Base-by-base conservation (phyloP, 148 eudicot species). In the Polygonum aviculare region DNA sequence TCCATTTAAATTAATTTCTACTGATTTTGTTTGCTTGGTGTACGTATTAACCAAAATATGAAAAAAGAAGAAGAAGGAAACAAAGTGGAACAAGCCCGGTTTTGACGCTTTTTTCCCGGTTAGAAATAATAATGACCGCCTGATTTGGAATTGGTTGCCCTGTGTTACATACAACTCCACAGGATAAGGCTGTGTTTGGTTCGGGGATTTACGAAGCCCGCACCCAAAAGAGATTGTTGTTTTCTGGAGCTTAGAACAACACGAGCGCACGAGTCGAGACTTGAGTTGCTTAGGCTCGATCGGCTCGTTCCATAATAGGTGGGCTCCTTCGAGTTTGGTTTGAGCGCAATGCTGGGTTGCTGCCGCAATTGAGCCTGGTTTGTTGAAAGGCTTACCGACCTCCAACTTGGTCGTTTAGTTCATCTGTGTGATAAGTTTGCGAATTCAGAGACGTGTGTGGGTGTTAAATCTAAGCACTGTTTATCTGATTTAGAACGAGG, bases 101-200 rank as follows among this genome's bases (percentile, higher is more conserved):
- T 59, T 59, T 59, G 67, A 26, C 70, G 71, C 71, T 67, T n/a
- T n/a, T 67, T 67, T 36, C 71, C 41, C 44, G 71, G n/a, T 12
- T 67, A 67, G 35, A 67, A 5, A n/a, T 15, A 44, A 67, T 67
- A 36, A 67, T 67, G 71, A 67, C 71, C 71, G 7, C 36, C 44
- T 45, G 72, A 67, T 67, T 67, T 36, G 72, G 72, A 67, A 67
- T 67, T 38, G 38, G 72, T 67, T 36, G 36, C 72, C 72, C 72
- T 67, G 72, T 67, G 4, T 67, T 67, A 5, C 72, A 21, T 67
- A 67, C 72, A 36, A 21, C 11, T 12, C 72, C 72, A 67, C 45
- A 67, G 21, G 36, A 0, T 67, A 67, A 67, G 72, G 72, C 72
- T 45, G n/a, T 21, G 72, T 67, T 67, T 67, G 69, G 11, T 60